These are phyloP conservation scores for Cucurbita argyrosperma DNA, from an alignment of 306 rosid species.

Conservation along the genomic window DNA sequence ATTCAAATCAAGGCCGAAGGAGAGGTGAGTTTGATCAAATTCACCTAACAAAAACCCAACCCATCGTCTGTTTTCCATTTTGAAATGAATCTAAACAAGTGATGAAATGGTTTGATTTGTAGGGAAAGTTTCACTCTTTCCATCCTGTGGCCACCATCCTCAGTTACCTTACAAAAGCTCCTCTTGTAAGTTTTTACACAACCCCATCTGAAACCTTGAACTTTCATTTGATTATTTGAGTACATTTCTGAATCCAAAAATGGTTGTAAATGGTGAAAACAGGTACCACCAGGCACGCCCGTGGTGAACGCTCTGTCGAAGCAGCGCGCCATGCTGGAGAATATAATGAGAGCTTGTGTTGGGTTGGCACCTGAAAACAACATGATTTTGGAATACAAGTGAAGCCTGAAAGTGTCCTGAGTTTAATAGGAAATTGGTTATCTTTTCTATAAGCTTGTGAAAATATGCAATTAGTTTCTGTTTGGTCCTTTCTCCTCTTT, in stretches of 20 bases:
- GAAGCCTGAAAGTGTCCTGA: not conserved
- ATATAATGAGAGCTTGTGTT: conserved; percentile 91
- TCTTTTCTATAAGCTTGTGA: not conserved
- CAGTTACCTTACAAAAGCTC: conserved; percentile 93
- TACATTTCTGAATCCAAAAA: not conserved
- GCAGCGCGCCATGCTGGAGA: conserved; percentile 98
- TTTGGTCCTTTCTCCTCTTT: not conserved
- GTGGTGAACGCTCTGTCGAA: conserved; percentile 95
- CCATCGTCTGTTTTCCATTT: not conserved
- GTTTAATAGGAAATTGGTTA: not conserved
- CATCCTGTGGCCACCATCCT: conserved; percentile 94
- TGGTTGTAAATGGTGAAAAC: conserved; percentile 2
- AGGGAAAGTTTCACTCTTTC: conserved; percentile 91
- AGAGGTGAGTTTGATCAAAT: conserved; percentile 35
- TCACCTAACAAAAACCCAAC: not conserved
- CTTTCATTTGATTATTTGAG: not conserved
- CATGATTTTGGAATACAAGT: conserved; percentile 95
- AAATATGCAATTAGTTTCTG: not conserved
- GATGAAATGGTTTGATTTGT: conserved; percentile 8
- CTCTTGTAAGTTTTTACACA: conserved; percentile 47
- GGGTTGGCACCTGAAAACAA: conserved; percentile 98
- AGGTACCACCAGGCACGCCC: conserved; percentile 98
- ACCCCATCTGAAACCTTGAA: not conserved
- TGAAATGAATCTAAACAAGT: not conserved
- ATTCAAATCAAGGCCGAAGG: conserved; percentile 78